phyloP scores from a whole-genome alignment of 2,329 filamentous ascomycete species.

The Neonectria coccinea region DNA sequence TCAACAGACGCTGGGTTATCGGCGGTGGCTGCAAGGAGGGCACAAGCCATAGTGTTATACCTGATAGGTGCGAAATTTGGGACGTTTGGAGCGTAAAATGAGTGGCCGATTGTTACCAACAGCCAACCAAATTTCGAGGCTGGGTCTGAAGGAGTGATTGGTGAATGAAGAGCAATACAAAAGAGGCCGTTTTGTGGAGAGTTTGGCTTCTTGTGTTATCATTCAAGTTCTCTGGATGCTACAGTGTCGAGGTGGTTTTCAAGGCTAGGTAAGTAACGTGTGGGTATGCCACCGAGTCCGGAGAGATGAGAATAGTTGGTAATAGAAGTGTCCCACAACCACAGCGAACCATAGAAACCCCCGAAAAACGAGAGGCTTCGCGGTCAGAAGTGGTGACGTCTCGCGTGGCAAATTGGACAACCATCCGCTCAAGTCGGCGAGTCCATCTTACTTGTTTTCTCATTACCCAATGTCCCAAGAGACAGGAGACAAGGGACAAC shows the following conservation, averaged over 20 bases:
- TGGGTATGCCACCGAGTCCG: too few species aligned
- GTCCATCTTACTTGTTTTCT: not conserved
- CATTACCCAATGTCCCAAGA: not conserved
- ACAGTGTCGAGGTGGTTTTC: not conserved
- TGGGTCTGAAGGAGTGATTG: conserved; percentile 12
- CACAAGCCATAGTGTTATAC: conserved; percentile 37
- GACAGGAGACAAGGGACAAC: not conserved
- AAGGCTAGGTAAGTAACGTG: not conserved
- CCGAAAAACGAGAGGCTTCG: not conserved
- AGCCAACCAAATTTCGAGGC: conserved; percentile 22
- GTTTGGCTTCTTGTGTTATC: conserved; percentile 22
- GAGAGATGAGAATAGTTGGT: not conserved
- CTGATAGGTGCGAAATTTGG: conserved; percentile 24
- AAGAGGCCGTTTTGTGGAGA: not conserved
- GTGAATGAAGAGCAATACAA: conserved; percentile 18
- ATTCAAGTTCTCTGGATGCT: not conserved
- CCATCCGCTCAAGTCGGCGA: not conserved
- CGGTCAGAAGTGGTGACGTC: conserved; percentile 15
- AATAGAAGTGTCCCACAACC: conserved; percentile 6
- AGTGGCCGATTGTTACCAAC: conserved; percentile 15
- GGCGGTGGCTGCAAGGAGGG: conserved; percentile 36
- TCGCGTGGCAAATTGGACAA: conserved; percentile 16
- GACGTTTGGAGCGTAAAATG: conserved; percentile 11
- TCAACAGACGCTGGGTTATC: conserved; percentile 27
- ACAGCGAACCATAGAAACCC: conserved; percentile 12